phyloP scores from a whole-genome alignment of 2,329 filamentous ascomycete species.

The Fusarium sp. region DNA sequence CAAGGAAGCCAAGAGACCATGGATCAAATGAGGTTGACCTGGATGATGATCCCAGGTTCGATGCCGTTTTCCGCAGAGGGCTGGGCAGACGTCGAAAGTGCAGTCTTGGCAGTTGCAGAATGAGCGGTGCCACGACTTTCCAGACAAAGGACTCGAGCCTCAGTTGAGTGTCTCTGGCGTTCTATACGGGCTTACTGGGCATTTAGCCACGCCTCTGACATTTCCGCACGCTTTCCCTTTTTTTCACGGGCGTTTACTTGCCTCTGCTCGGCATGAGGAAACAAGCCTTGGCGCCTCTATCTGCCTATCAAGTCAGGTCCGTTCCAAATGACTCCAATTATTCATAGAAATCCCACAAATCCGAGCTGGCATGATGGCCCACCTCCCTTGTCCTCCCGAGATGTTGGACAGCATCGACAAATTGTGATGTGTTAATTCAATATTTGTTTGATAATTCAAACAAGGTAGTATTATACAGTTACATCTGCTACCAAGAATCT shows the following conservation, averaged over 20 bases:
- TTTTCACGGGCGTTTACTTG: not conserved
- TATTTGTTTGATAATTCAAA: not conserved
- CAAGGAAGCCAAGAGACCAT: constrained; percentile 17
- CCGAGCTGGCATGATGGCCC: constrained; percentile 25
- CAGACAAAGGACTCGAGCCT: not conserved
- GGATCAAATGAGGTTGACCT: constrained; percentile 6
- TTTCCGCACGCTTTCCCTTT: not conserved
- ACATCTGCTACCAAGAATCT: no score
- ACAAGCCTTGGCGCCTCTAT: constrained; percentile 3
- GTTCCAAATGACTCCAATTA: constrained; percentile 11
- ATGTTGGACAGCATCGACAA: not conserved
- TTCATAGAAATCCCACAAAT: constrained; percentile 25
- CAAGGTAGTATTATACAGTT: not conserved
- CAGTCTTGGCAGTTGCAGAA: not conserved
- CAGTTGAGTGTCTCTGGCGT: constrained; percentile 15
- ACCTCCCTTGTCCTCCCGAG: not conserved
- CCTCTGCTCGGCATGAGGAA: not conserved
- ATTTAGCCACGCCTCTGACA: constrained; percentile 11
- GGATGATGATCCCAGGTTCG: constrained; percentile 7
- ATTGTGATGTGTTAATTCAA: not conserved
- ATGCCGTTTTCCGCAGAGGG: constrained; percentile 32
- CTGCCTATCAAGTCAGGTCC: constrained; percentile 3
- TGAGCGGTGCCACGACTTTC: not conserved
- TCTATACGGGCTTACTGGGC: constrained; percentile 17
- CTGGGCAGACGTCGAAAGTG: constrained; percentile 26